These are phyloP conservation scores for Corinectria fuckeliana DNA, from an alignment of 2,329 filamentous ascomycete genomes.

Conservation along the genomic window DNA sequence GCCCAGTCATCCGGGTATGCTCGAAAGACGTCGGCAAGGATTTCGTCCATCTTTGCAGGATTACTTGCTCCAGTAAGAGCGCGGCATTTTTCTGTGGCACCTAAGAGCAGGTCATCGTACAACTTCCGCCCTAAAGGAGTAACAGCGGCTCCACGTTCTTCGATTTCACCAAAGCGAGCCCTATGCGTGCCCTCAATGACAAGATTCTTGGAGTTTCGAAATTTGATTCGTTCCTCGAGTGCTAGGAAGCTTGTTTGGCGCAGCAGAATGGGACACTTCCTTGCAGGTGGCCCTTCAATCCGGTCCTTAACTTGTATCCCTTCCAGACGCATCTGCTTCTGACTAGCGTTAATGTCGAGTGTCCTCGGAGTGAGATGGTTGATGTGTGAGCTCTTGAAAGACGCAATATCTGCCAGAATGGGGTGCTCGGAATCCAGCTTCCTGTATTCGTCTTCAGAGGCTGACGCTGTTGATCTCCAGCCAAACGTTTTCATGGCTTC, in stretches of 20 bases:
- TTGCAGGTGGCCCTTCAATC: constrained; percentile 58
- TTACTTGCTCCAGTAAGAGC: background rate
- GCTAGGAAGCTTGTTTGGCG: constrained; percentile 62
- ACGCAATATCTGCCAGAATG: constrained; percentile 55
- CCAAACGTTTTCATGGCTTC: constrained; percentile 55
- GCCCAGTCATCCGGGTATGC: constrained; percentile 51
- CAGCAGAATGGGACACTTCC: constrained; percentile 54
- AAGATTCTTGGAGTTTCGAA: constrained; percentile 35
- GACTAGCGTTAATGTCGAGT: constrained; percentile 54
- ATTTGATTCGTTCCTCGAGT: constrained; percentile 54
- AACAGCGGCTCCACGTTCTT: constrained; percentile 58
- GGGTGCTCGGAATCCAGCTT: constrained; percentile 52
- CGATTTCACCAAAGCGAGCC: constrained; percentile 60
- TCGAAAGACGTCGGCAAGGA: constrained; percentile 41
- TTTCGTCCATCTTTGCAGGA: constrained; percentile 19
- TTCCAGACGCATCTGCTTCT: constrained; percentile 48
- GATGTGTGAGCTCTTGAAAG: constrained; percentile 53
- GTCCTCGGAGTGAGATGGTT: constrained; percentile 61
- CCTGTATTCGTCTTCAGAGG: constrained; percentile 50
- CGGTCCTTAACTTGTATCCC: constrained; percentile 54
- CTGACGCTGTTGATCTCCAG: constrained; percentile 52
- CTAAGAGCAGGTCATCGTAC: constrained; percentile 52
- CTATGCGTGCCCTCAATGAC: constrained; percentile 49
- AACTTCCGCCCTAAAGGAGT: constrained; percentile 52
- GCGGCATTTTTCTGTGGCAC: constrained; percentile 29